Conservation (phyloP, 1,139 yeast genomes). For the Saccharomyces pastorianus region DNA sequence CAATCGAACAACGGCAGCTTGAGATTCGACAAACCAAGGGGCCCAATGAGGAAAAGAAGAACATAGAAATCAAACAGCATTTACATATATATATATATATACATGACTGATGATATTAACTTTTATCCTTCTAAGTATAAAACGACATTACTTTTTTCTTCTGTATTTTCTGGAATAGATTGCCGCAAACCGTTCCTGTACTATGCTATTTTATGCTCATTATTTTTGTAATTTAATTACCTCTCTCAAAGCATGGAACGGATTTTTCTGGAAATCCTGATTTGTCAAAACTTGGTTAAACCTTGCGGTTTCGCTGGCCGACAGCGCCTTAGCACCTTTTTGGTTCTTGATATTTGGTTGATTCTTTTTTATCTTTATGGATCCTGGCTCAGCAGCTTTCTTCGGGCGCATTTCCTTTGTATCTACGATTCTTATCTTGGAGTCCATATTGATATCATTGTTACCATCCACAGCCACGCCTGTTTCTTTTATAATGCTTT, state of each 20-base stretch:
- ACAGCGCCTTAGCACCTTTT: constrained; percentile 48
- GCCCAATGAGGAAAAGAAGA: constrained; percentile 36
- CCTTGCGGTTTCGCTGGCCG: constrained; percentile 46
- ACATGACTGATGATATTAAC: neutral
- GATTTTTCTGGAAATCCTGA: constrained; percentile 44
- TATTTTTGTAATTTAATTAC: constrained; percentile 31
- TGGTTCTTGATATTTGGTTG: constrained; percentile 54
- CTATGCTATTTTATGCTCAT: neutral
- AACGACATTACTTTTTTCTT: neutral
- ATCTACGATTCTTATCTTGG: constrained; percentile 18
- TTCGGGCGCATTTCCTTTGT: constrained; percentile 14
- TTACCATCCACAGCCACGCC: constrained; percentile 14
- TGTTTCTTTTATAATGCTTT: constrained; percentile 6
- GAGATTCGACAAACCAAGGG: constrained; percentile 47
- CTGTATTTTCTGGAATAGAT: neutral
- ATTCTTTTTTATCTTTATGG: constrained; percentile 36
- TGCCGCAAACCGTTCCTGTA: constrained; percentile 8
- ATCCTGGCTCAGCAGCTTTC: constrained; percentile 19
- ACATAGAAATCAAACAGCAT: neutral
- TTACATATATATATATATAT: neutral
- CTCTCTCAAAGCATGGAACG: constrained; percentile 51
- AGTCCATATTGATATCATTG: constrained; percentile 3
- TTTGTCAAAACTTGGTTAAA: constrained; percentile 50
- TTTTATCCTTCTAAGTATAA: neutral
- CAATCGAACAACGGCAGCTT: constrained; percentile 16